phyloP scores from a whole-genome alignment of 1,284 basidiomycete species.

The Fomitiporia mediterranea region DNA sequence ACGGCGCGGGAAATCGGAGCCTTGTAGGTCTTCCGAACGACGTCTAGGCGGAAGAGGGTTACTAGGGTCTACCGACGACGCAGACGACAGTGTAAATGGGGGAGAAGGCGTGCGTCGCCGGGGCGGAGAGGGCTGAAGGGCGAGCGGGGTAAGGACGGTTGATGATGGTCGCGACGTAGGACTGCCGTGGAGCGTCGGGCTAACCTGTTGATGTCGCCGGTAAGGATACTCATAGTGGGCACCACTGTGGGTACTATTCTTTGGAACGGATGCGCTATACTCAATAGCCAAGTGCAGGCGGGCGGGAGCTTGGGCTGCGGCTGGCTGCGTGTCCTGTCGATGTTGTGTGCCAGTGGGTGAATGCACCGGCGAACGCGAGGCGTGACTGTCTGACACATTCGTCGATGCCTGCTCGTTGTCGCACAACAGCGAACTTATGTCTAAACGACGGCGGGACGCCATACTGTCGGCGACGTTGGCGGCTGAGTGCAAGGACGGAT shows the following conservation, averaged over 20 bases:
- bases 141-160: conserved; percentile 7
- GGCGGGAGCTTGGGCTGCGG: neutral
- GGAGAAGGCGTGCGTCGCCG: conserved; percentile 14
- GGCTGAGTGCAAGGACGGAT: neutral
- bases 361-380: conserved; percentile 13
- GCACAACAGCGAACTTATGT: conserved; percentile 68
- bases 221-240: neutral
- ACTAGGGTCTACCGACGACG: conserved; percentile 9
- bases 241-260: conserved; percentile 4
- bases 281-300: conserved; percentile 4
- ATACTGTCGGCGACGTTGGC: conserved; percentile 32
- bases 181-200: neutral
- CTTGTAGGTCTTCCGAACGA: conserved; percentile 8
- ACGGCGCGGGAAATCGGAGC: conserved; percentile 13
- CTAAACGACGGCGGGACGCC: conserved; percentile 55
- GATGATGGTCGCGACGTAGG: conserved; percentile 6
- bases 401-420: conserved; percentile 35
- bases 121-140: conserved; percentile 3
- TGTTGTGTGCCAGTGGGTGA: conserved; percentile 1
- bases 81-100: conserved; percentile 14
- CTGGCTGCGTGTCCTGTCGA: neutral
- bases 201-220: conserved; percentile 2
- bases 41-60: conserved; percentile 11
- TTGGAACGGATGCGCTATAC: conserved; percentile 6
- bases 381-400: conserved; percentile 3